Evolutionary conservation across 352 stramenopile genomes (phyloP).

Genomic region (Plasmopara muralis): DNA sequence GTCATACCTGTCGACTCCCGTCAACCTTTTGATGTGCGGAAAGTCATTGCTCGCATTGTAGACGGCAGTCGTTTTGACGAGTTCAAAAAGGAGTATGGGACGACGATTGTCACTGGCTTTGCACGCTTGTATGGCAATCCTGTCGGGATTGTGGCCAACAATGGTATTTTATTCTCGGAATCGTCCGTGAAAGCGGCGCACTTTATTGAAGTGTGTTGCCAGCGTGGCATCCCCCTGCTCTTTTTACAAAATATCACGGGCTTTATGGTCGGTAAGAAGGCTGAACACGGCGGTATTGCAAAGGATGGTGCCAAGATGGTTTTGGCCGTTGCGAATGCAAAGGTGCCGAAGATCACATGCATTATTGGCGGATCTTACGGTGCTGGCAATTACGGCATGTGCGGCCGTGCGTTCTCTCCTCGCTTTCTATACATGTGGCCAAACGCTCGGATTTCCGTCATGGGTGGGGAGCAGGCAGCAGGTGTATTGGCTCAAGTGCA

Average conservation of each 20-base stretch:
- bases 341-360: conserved; percentile 97
- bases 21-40: conserved; percentile 94
- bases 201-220: conserved; percentile 97
- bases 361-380: conserved; percentile 96
- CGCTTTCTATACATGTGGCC: conserved; percentile 98
- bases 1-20: conserved; percentile 92
- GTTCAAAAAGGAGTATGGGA: conserved; percentile 96
- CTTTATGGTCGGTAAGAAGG: conserved; percentile 97
- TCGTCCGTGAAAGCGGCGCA: conserved; percentile 92
- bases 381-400: conserved; percentile 97
- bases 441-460: conserved; percentile 94
- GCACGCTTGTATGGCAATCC: conserved; percentile 92
- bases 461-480: conserved; percentile 96
- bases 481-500: conserved; percentile 95
- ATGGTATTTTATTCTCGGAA: conserved; percentile 95
- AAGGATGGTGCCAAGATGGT: conserved; percentile 97
- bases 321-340: conserved; percentile 90
- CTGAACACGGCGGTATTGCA: conserved; percentile 95
- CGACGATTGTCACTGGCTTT: conserved; percentile 96
- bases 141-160: conserved; percentile 97
- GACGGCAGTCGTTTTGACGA: conserved; percentile 96
- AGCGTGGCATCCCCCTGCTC: conserved; percentile 93
- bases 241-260: conserved; percentile 99
- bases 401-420: conserved; percentile 92
- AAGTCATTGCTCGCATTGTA: conserved; percentile 94